Conservation (phyloP, 2,329 filamentous ascomycete genomes). For the Pseudocercospora cruenta region DNA sequence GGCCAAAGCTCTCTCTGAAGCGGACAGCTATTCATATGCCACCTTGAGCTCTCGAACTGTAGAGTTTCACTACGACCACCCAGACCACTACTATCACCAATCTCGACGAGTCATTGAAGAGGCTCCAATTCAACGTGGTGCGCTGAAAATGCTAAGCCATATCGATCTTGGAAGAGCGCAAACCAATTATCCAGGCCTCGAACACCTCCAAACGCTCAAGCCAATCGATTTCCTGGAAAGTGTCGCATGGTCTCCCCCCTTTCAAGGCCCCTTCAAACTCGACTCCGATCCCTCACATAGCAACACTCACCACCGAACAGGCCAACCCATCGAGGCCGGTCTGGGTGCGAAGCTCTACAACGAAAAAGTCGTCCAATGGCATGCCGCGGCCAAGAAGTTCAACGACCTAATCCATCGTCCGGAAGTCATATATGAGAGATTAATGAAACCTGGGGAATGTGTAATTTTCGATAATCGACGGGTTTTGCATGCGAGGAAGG, state of each 20-base stretch:
- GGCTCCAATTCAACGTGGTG: not conserved
- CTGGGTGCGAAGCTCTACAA: not conserved
- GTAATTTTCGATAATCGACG: slow-evolving; percentile 91
- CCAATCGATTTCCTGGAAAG: slow-evolving; percentile 32
- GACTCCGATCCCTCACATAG: not conserved
- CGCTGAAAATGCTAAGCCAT: not conserved
- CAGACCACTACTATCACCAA: slow-evolving; percentile 46
- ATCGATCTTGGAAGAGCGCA: not conserved
- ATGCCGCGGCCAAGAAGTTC: slow-evolving; percentile 60
- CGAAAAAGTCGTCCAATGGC: slow-evolving; percentile 43
- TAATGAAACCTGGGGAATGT: slow-evolving; percentile 79
- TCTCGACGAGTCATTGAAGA: slow-evolving; percentile 33
- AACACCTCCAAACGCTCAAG: not conserved
- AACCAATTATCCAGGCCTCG: not conserved
- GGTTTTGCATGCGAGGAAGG: slow-evolving; percentile 78
- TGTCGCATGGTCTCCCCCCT: slow-evolving; percentile 43
- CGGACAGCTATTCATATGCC: slow-evolving; percentile 25
- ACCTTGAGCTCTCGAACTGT: slow-evolving; percentile 19
- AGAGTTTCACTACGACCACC: slow-evolving; percentile 54
- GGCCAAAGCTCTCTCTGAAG: slow-evolving; percentile 43
- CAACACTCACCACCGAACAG: not conserved
- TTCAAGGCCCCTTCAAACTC: slow-evolving; percentile 39
- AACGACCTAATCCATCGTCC: slow-evolving; percentile 61
- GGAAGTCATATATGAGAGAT: slow-evolving; percentile 67
- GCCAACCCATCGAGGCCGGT: not conserved